Conservation (phyloP, 1,284 basidiomycete species). For the Microbotryomycetes sp. region DNA sequence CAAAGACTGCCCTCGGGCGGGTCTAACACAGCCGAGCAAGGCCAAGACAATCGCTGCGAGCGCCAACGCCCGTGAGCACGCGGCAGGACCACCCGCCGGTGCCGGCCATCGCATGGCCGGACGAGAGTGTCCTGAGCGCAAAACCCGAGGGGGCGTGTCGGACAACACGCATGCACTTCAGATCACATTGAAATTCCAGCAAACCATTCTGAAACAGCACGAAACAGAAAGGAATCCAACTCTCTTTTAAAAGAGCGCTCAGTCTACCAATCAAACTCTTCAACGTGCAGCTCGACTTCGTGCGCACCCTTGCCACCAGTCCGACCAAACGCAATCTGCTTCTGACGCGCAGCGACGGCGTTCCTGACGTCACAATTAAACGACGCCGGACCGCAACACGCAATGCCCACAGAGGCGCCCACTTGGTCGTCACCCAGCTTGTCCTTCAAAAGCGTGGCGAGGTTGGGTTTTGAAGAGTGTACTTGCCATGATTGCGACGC, state of each 20-base stretch:
- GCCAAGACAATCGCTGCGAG: not conserved
- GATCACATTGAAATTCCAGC: not conserved
- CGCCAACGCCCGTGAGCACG: not conserved
- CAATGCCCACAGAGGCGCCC: constrained; percentile 11
- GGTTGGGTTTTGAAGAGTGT: not conserved
- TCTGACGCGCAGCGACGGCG: constrained; percentile 41
- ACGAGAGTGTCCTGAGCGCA: too few relatives aligned
- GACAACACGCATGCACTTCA: too few relatives aligned
- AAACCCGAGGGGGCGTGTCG: not conserved
- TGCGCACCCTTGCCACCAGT: not conserved
- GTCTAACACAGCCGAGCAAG: not conserved
- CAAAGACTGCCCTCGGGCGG: not conserved
- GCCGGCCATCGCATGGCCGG: not conserved
- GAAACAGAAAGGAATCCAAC: not conserved
- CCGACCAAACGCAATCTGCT: constrained; percentile 32
- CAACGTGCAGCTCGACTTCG: constrained; percentile 30
- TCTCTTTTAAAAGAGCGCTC: not conserved
- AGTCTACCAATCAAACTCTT: constrained; percentile 33
- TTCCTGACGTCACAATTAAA: constrained; percentile 43
- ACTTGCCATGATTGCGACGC: constrained; percentile 1
- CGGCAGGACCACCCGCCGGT: not conserved
- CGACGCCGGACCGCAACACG: constrained; percentile 41
- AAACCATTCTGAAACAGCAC: not conserved
- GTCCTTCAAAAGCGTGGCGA: not conserved
- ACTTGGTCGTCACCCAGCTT: not conserved